Conservation (phyloP, 2,329 filamentous ascomycete species). For the Fusarium staphyleae region DNA sequence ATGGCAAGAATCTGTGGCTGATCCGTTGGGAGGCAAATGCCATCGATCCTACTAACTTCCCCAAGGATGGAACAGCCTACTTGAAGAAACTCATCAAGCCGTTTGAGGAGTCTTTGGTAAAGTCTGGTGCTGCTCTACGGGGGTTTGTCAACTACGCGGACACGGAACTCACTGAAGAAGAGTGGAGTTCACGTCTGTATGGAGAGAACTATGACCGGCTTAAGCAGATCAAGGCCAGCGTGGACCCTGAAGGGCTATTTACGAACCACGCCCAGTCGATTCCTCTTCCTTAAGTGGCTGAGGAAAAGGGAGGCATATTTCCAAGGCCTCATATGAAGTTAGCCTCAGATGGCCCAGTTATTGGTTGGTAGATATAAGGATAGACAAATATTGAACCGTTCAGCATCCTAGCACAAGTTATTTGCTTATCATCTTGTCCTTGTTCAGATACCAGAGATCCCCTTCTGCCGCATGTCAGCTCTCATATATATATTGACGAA, state of each 20-base stretch:
- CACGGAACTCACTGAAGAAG: constrained; percentile 30
- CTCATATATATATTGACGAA: too few relatives aligned
- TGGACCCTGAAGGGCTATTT: constrained; percentile 35
- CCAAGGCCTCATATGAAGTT: too few relatives aligned
- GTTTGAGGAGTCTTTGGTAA: constrained; percentile 30
- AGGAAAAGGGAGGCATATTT: too few relatives aligned
- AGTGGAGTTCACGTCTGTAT: constrained; percentile 39
- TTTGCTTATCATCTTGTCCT: too few relatives aligned
- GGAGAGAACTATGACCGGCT: constrained; percentile 31
- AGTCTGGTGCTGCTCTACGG: constrained; percentile 30
- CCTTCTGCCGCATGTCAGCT: too few relatives aligned
- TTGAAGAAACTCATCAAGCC: constrained; percentile 34
- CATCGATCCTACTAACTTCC: constrained; percentile 17
- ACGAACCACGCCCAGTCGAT: constrained; percentile 34
- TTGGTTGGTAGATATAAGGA: too few relatives aligned
- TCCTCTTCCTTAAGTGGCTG: constrained; percentile 13
- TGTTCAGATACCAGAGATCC: too few relatives aligned
- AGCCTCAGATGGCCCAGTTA: too few relatives aligned
- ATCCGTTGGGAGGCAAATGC: constrained; percentile 35
- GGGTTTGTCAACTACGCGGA: constrained; percentile 41
- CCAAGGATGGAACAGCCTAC: constrained; percentile 31
- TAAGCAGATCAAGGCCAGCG: constrained; percentile 31
- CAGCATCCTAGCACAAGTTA: too few relatives aligned
- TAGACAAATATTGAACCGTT: not conserved
- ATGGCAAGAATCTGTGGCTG: constrained; percentile 37